These are phyloP conservation scores for Auxenochlorella pyrenoidosa DNA, from an alignment of 139 green algal species.

Conservation along the genomic window DNA sequence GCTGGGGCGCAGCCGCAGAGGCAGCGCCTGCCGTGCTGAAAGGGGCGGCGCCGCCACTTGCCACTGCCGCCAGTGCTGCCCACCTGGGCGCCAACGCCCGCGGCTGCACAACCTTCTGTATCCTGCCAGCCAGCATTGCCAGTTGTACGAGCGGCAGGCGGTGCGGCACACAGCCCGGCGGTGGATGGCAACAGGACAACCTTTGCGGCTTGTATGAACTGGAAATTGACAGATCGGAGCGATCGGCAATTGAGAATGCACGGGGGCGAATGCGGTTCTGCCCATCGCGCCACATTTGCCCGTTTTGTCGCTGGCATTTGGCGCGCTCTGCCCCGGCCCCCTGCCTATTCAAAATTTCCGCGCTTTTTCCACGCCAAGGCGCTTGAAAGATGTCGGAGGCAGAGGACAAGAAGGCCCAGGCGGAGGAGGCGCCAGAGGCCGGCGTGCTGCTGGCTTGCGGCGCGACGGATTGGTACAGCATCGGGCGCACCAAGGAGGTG, in stretches of 20 bases:
- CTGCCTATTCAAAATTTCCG: too few relatives aligned
- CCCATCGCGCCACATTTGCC: too few relatives aligned
- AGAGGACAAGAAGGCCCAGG: conserved; percentile 5
- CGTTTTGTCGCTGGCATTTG: too few relatives aligned
- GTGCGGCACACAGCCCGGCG: background rate
- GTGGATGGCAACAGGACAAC: background rate
- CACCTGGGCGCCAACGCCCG: background rate
- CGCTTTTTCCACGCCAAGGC: background rate
- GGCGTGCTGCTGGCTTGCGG: conserved; percentile 81
- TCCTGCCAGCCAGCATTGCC: background rate
- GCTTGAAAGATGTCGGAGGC: background rate
- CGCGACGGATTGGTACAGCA: conserved; percentile 64
- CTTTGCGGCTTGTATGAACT: background rate
- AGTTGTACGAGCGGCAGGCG: background rate
- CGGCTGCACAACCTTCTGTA: too few relatives aligned
- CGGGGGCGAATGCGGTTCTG: too few relatives aligned
- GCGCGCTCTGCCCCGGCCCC: too few relatives aligned
- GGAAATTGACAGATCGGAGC: background rate
- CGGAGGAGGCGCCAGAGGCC: conserved; percentile 25
- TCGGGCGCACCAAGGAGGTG: conserved; percentile 35
- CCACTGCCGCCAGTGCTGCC: background rate
- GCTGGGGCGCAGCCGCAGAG: background rate
- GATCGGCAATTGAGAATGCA: background rate
- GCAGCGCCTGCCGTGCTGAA: background rate
- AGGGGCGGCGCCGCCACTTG: background rate